Base-by-base conservation (phyloP, 192 early-diverging fungal species). In the Chytriomyces sp. region DNA sequence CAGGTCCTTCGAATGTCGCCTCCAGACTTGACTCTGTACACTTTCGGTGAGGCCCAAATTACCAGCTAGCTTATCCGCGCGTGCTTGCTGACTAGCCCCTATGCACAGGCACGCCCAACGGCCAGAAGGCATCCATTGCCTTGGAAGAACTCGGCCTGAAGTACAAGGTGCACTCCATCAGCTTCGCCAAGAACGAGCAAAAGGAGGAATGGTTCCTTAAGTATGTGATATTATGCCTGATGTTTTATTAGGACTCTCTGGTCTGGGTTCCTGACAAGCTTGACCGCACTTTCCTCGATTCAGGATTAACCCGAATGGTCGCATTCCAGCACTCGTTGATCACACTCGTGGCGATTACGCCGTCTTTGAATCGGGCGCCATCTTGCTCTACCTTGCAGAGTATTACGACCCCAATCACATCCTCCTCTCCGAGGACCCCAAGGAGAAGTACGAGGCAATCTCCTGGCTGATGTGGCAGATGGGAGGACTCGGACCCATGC, bases 311-410 rank as follows among this genome's bases (percentile, higher is more conserved):
- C 87, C 87, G 30, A 87, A 87, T 73, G 81, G 82, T 28, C 77
- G 77, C 59, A 78, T 86, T 40, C 78, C 80, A 14, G 82, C 84
- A 28, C 77, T 88, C 52, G 76, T 81, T 6, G 85, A 88, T 69
- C 84, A 86, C 66, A 39, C 61, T 14, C 76, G 77, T 36, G 72
- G 74, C 44, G 82, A 85, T 73, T 84, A 84, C 72, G 17, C 52
- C 44, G 85, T 89, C 7, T 86, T 89, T 65, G 87, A 89, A 62
- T 80, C 70, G 32, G 85, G 79, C 26, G 87, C 87, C 17, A 89
- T 89, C 44, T 73, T 89, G 70, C 60, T 78, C 10, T 89, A 87
- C 75, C 73, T 89, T 19, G 83, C 81, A 30, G 83, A 85, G 22
- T 59, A 78, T 67, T 81, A 88, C 44, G 87, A 84, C 72, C 78